A percentile compares a stretch with the other conserved stretches of the same genome.
These are phyloP conservation scores for Aspergillus incahuasiensis DNA, from an alignment of 495 filamentous ascomycete genomes.

Conservation along the genomic window DNA sequence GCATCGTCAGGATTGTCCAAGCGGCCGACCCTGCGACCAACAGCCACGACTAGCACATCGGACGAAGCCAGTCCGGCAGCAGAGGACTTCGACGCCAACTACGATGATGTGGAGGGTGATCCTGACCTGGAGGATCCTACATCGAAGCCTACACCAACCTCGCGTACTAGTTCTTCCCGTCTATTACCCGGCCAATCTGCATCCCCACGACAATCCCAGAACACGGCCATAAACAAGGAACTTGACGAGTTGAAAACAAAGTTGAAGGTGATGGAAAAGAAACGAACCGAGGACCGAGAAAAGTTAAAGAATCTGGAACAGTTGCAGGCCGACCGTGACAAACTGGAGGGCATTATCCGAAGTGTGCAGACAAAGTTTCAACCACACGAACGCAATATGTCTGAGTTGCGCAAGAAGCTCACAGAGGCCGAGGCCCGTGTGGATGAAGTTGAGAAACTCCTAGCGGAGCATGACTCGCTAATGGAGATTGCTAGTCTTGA, in stretches of 20 bases:
- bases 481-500: constrained; percentile 88
- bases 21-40: constrained; percentile 36
- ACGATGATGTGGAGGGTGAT: constrained; percentile 24
- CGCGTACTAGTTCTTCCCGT: constrained; percentile 21
- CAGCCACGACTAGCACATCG: constrained; percentile 23
- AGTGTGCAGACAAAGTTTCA: constrained; percentile 89
- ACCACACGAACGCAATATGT: constrained; percentile 75
- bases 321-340: constrained; percentile 73
- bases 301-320: constrained; percentile 75
- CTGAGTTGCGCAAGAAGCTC: constrained; percentile 66
- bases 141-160: constrained; percentile 31
- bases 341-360: constrained; percentile 83
- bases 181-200: constrained; percentile 22
- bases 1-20: constrained; percentile 29
- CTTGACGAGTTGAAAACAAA: constrained; percentile 77
- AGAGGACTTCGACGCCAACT: constrained; percentile 30
- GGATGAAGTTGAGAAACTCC: constrained; percentile 64
- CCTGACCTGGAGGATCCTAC: constrained; percentile 17
- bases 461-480: constrained; percentile 76
- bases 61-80: constrained; percentile 29
- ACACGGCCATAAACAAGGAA: constrained; percentile 54
- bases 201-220: constrained; percentile 29
- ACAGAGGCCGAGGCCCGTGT: constrained; percentile 68
- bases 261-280: constrained; percentile 73
- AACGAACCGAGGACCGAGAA: constrained; percentile 80